Conservation (phyloP, 2,329 filamentous ascomycete genomes). For the Stachybotrys elegans region DNA sequence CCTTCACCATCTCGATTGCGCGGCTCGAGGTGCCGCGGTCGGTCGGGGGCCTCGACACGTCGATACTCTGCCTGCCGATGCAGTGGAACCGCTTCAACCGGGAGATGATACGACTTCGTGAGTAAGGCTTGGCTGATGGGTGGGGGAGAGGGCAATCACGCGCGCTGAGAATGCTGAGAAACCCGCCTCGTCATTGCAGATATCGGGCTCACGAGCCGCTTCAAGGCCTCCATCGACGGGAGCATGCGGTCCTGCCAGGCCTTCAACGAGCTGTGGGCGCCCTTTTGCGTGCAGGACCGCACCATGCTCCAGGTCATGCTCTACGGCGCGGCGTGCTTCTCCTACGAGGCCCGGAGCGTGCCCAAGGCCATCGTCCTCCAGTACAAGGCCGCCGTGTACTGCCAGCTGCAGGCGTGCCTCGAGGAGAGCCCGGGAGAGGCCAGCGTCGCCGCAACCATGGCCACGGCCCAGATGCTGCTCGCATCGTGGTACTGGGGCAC, state of each 20-base stretch:
- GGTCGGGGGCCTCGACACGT: slow-evolving; percentile 25
- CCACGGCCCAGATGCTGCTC: slow-evolving; percentile 42
- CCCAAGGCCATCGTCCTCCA: slow-evolving; percentile 36
- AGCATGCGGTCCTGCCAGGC: slow-evolving; percentile 37
- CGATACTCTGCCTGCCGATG: slow-evolving; percentile 35
- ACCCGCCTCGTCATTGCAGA: slow-evolving; percentile 28
- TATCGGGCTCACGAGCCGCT: slow-evolving; percentile 42
- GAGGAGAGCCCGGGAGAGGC: slow-evolving; percentile 26
- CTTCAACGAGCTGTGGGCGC: slow-evolving; percentile 43
- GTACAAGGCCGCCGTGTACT: slow-evolving; percentile 37
- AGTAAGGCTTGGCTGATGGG: no score
- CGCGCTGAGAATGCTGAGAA: no score
- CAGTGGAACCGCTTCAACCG: slow-evolving; percentile 36
- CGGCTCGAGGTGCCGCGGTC: no score
- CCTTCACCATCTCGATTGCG: no score
- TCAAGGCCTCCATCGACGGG: slow-evolving; percentile 46
- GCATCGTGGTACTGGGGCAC: slow-evolving; percentile 52
- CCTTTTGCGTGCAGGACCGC: slow-evolving; percentile 43
- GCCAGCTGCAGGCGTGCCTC: slow-evolving; percentile 43
- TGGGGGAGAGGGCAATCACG: no score
- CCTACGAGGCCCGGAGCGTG: slow-evolving; percentile 43
- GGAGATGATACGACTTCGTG: slow-evolving; percentile 45
- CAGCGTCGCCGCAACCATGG: slow-evolving; percentile 41
- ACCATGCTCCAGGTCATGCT: slow-evolving; percentile 43
- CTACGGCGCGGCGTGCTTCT: slow-evolving; percentile 46